Base-by-base conservation (phyloP, 2,329 filamentous ascomycete genomes). In the Annulohypoxylon truncatum region DNA sequence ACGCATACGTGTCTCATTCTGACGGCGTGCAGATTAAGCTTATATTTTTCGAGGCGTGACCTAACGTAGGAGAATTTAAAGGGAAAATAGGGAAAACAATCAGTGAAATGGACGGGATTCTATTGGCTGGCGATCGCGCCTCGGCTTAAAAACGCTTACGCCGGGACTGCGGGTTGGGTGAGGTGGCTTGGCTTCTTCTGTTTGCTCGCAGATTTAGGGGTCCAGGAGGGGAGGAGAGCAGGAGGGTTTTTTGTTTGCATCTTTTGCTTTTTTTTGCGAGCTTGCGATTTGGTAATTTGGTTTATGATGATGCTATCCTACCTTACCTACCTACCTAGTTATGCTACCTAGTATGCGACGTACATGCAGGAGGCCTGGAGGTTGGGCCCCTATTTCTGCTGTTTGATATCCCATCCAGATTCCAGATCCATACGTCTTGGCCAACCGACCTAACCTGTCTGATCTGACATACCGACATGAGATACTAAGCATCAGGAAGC, bases 21-120 rank as follows among this genome's bases (percentile, higher is more conserved):
- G 24, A 58, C 54, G 42, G 47, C 31, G 48, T 54, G 61, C 35
- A 54, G 52, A 44, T 64, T 59, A 64, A 64, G 61, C 61, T 64
- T 64, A 64, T 60, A 52, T 52, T 40, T 52, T 40, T 29, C 42
- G 13, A 24, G 22, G 20, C 29, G 60, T 35, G 52, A 57, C 53
- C 52, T 38, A 33, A 38, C 2, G 48, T 26, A 52, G 18, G 29
- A 20, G 50, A 22, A 6, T 51, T 13, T n/a, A n/a, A n/a, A 51
- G 29, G 29, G 13, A 12, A 20, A 42, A 10, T 3, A 44, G 12
- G 29, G 10, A 51, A 7, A 24, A 13, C 20, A 28, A 44, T 29
- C 4, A n/a, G 12, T n/a, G 5, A n/a, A 7, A 2, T 22, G 1
- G 15, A 18, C 13, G 8, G 24, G 6, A 3, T 12, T 5, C 5